Percentiles rank a stretch among this genome's conserved stretches.
Evolutionary conservation across 192 early-diverging fungal species (phyloP).

Genomic region (Obelidium mucronatum): DNA sequence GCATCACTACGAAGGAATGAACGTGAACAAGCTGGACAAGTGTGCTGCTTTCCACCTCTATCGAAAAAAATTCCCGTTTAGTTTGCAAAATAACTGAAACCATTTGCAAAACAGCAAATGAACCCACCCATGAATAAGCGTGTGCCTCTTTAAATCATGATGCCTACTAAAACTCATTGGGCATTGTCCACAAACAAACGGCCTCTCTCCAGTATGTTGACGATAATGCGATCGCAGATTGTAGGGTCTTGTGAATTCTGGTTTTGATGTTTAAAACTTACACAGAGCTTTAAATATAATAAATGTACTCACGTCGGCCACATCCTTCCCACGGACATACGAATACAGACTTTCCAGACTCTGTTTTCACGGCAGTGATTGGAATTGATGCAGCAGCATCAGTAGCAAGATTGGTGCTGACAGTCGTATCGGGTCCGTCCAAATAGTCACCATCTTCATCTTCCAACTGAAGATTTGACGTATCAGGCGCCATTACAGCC

Average conservation of each 20-base stretch:
- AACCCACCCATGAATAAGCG: slow-evolving; percentile 15
- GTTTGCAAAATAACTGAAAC: no score
- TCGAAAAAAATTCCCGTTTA: no score
- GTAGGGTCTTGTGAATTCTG: neutral
- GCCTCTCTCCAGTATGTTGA: neutral
- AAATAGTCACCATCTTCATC: neutral
- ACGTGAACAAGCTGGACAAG: slow-evolving; percentile 1
- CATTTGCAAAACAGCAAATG: no score
- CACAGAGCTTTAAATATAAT: no score
- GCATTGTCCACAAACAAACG: neutral
- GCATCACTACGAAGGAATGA: slow-evolving; percentile 10
- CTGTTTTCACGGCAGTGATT: neutral
- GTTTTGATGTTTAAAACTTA: no score
- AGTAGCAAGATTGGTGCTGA: neutral
- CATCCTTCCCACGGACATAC: neutral
- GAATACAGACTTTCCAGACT: neutral
- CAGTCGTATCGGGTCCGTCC: neutral
- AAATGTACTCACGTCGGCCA: no score
- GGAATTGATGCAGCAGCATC: neutral
- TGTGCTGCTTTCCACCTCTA: neutral
- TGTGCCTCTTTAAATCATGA: slow-evolving; percentile 14
- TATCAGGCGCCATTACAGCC: no score
- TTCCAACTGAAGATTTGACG: no score
- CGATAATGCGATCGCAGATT: neutral
- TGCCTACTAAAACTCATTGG: neutral